Base-by-base conservation (phyloP, 768 basidiomycete species). In the Macrolepiota dolichaula region DNA sequence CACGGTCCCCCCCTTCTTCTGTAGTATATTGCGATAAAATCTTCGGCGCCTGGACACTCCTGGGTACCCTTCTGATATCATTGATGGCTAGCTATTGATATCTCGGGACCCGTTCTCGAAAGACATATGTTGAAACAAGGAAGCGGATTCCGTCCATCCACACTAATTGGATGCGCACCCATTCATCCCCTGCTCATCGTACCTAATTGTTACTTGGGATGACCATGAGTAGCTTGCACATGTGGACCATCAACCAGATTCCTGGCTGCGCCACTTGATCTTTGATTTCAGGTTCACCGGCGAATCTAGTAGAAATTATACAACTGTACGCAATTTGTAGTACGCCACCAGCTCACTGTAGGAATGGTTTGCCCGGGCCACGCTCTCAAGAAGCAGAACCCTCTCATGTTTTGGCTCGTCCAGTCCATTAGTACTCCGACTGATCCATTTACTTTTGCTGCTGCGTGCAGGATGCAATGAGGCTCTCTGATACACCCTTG, bases 401-500 rank as follows among this genome's bases (percentile, higher is more conserved):
- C 13, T 59, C 29, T 59, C 57, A 59, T 52, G 37, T 57, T 51
- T 59, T 59, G 57, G 50, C 51, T 59, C 51, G 25, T 27, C 15
- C 15, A 32, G 37, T 51, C 27, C 24, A 52, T 42, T 51, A 42
- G 25, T 52, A 27, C 49, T 42, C 57, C 27, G 50, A 59, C 50
- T 59, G 51, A 22, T 17, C 22, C 36, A 51, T 13, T 9, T 19
- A 32, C 11, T 22, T 29, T 47, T 42, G 15, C 25, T 57, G 51
- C 42, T 59, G 51, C 57, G 38, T 51, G 57, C 57, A 51, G 57
- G 57, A 40, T 12, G 15, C 57, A 51, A 59, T 29, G 57, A 59
- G 57, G 57, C 50, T 59, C 49, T 59, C 49, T 52, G 57, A 35
- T 58, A 22, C 17, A 50, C 35, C 22, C 47, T 51, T 24, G 4